Evolutionary conservation across 805 yeast genomes (phyloP).

Genomic region (Cyberlindnera americana): DNA sequence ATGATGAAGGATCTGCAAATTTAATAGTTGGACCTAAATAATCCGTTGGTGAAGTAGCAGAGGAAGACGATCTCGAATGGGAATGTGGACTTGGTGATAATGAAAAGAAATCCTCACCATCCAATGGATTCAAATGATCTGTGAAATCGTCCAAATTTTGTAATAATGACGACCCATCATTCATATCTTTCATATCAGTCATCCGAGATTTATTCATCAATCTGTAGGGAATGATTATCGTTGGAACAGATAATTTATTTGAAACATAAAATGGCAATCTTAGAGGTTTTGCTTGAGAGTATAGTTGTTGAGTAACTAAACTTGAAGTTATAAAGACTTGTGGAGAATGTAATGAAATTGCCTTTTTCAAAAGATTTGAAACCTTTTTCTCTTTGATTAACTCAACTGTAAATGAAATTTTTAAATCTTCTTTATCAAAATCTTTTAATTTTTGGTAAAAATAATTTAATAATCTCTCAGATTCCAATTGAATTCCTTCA

Average conservation of each 20-base stretch:
- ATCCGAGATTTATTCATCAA: too few species aligned
- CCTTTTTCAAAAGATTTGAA: constrained; percentile 15
- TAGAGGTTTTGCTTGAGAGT: constrained; percentile 2
- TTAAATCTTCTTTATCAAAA: constrained; percentile 13
- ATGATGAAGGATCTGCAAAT: constrained; percentile 12
- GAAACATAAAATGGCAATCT: constrained; percentile 22
- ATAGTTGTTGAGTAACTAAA: constrained; percentile 13
- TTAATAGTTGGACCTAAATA: constrained; percentile 21
- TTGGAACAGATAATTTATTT: constrained; percentile 20
- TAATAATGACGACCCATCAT: not conserved
- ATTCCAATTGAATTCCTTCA: constrained; percentile 14
- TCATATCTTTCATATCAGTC: not conserved
- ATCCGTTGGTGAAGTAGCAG: constrained; percentile 9
- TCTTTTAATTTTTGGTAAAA: constrained; percentile 14
- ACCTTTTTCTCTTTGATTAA: constrained; percentile 21
- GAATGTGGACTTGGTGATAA: constrained; percentile 6
- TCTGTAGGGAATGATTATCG: constrained; percentile 21
- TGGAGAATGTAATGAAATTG: constrained; percentile 21
- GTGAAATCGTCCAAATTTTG: not conserved
- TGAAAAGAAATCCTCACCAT: not conserved
- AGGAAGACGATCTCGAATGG: constrained; percentile 3
- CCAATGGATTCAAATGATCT: constrained; percentile 8
- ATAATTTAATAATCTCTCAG: constrained; percentile 16
- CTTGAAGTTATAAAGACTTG: constrained; percentile 20
- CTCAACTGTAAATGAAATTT: constrained; percentile 24